Evolutionary conservation across 2,329 filamentous ascomycete genomes (phyloP), one percentile per base, ranked within the genome.

Genomic region (Sclerotinia nivalis): DNA sequence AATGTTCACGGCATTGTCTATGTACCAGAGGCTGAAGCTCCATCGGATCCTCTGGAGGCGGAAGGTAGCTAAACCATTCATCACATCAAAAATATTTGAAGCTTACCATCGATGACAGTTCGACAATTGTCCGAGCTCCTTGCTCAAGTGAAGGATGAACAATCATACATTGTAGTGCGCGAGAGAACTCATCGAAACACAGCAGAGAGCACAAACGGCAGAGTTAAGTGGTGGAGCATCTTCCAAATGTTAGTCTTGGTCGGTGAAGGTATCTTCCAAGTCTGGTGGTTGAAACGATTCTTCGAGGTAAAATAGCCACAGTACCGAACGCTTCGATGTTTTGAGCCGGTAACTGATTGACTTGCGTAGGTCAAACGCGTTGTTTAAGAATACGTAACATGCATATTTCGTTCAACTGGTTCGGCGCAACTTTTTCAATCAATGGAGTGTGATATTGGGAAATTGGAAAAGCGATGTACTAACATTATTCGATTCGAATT

Each of bases 221-320:
- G 96, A 75, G 96, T 99, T 80, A 99, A 99, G 86, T 99, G 96
- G 96, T 99, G 96, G 96, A 97, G 96, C 82, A 87, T 98, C 77
- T 98, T 98, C 82, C 94, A 99, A 82, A 89, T 99, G 74, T 87
- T 89, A 69, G 89, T 98, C 65, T 87, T 99, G 73, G 86, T 96
- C 74, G 93, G 91, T 77, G 93, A 98, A 84, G 96, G 93, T 72
- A 84, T 97, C 75, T 99, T 99, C 86, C 96, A 99, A 84, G 95
- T 99, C 74, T 99, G 96, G 95, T 99, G 96, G 94, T 83, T 99
- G 80, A 96, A 97, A 84, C 89, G 96, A 79, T 99, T 99, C 87
- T 97, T 97, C 79, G 94, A 97, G 89, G 89, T 90, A 79, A 75
- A 77, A 70, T 43, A 76, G 75, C 66, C 77, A 74, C 72, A 78